These are phyloP conservation scores for Suillus plorans DNA, from an alignment of 768 basidiomycete genomes.

Conservation along the genomic window DNA sequence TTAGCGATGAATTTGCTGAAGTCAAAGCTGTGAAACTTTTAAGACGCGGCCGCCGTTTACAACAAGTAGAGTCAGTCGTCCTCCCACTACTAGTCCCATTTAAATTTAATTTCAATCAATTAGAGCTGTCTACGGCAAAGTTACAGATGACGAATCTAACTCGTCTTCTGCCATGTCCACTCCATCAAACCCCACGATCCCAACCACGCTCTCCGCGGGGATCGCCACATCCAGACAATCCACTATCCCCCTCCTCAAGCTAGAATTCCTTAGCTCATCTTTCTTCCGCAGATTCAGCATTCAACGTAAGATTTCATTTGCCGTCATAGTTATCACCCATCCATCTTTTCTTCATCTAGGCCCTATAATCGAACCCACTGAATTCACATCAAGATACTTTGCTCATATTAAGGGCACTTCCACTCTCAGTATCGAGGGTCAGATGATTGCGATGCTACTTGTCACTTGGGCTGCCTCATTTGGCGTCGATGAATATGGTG, in stretches of 20 bases:
- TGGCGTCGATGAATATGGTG: constrained; percentile 79
- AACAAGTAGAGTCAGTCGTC: constrained; percentile 75
- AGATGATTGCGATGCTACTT: constrained; percentile 74
- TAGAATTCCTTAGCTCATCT: constrained; percentile 78
- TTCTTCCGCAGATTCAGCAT: constrained; percentile 86
- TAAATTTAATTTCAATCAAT: constrained; percentile 5
- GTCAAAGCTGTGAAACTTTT: constrained; percentile 88
- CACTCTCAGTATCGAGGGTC: constrained; percentile 68
- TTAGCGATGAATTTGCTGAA: constrained; percentile 88
- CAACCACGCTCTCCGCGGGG: constrained; percentile 10
- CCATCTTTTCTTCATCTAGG: constrained; percentile 45
- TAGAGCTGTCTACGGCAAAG: constrained; percentile 80
- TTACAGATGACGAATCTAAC: constrained; percentile 42
- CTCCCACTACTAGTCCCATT: constrained; percentile 3
- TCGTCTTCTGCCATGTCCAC: constrained; percentile 12
- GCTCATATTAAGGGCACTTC: constrained; percentile 63
- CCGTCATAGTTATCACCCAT: constrained; percentile 7
- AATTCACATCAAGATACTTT: constrained; percentile 73
- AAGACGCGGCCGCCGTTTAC: constrained; percentile 72
- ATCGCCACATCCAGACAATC: constrained; percentile 21
- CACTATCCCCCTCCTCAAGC: constrained; percentile 69
- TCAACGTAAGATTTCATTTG: constrained; percentile 59
- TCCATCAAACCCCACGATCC: constrained; percentile 23
- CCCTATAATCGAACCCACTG: constrained; percentile 78
- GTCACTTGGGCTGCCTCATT: constrained; percentile 90